Evolutionary conservation across 768 basidiomycete species (phyloP), one percentile per base, ranked within the genome.

Genomic region (Kwoniella pini): DNA sequence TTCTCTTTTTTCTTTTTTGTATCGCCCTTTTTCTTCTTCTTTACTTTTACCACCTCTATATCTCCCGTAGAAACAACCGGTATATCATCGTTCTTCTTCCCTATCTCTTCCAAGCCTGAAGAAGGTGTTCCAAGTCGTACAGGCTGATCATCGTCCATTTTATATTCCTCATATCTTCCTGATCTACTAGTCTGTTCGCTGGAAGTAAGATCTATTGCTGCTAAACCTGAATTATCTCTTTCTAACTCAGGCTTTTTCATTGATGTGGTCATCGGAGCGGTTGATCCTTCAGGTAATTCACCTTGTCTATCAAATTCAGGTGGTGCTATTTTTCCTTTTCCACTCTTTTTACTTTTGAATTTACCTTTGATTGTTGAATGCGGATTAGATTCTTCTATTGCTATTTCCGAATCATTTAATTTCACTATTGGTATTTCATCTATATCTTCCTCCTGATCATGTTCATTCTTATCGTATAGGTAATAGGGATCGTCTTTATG

Each of bases 401-500:
- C 49, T 11, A 64, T 21, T 38, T 66, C 64, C 10, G 57, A 24
- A 55, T 79, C 57, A 40, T 95, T 90, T 45, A 98, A 79, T 62
- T 82, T 84, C 28, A 97, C 90, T 22, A 99, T 85, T 0, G 95
- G 94, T 78, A 98, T 97, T 9, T 87, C 85, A 68, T 96, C 92
- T n/a, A 96, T 66, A 71, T 96, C 91, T 12, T 85, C 83, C 13
- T 65, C 72, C 0, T 65, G 61, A 11, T 50, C 62, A 10, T 65
- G 68, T 9, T 65, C 70, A 39, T 66, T 64, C 33, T 65, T 57
- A 65, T 90, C 88, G 38, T 86, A 82, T 64, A 96, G 86, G 77
- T 96, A 94, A 79, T 92, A 96, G 3, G 94, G 93, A 73, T 98
- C 92, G 63, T 91, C 89, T 39, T 85, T 85, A 64, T 87, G 81